Evolutionary conservation across 1,284 basidiomycete species (phyloP).

Genomic region (Puccinia polysora): DNA sequence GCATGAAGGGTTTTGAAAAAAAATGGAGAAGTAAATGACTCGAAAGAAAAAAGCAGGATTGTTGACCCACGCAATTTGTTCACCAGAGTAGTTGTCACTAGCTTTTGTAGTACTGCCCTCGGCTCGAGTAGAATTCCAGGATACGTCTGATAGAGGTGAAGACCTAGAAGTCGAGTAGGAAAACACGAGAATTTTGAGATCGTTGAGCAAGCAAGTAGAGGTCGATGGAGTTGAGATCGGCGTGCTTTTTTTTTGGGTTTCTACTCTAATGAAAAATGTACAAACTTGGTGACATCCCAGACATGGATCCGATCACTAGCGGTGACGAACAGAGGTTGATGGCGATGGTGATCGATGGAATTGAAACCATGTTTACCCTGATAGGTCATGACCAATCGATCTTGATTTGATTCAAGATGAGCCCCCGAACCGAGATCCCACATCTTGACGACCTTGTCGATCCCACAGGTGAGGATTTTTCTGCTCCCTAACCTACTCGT

Average conservation of each 20-base stretch:
- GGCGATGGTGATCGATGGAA: conserved; percentile 87
- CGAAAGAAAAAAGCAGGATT: not conserved
- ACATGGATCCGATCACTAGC: conserved; percentile 89
- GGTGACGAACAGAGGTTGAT: conserved; percentile 82
- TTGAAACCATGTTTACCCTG: conserved; percentile 55
- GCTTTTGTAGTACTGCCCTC: conserved; percentile 23
- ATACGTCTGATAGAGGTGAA: conserved; percentile 65
- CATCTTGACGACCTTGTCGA: conserved; percentile 84
- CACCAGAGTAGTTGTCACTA: conserved; percentile 37
- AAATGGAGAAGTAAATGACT: not conserved
- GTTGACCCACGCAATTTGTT: conserved; percentile 42
- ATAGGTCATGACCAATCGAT: conserved; percentile 37
- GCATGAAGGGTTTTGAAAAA: not conserved
- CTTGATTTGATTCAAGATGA: conserved; percentile 9
- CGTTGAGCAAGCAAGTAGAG: not conserved
- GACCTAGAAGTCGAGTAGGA: conserved; percentile 55
- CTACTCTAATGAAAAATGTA: not conserved
- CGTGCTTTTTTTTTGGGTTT: not conserved
- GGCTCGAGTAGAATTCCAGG: conserved; percentile 68
- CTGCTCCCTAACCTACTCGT: conserved; percentile 56
- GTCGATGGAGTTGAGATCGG: not conserved
- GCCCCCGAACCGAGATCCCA: conserved; percentile 61
- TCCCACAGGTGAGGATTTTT: conserved; percentile 79
- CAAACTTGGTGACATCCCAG: conserved; percentile 77
- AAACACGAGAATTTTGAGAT: not conserved